Conservation (phyloP, 129 eudicot genomes). For the Flaveria trinervia region DNA sequence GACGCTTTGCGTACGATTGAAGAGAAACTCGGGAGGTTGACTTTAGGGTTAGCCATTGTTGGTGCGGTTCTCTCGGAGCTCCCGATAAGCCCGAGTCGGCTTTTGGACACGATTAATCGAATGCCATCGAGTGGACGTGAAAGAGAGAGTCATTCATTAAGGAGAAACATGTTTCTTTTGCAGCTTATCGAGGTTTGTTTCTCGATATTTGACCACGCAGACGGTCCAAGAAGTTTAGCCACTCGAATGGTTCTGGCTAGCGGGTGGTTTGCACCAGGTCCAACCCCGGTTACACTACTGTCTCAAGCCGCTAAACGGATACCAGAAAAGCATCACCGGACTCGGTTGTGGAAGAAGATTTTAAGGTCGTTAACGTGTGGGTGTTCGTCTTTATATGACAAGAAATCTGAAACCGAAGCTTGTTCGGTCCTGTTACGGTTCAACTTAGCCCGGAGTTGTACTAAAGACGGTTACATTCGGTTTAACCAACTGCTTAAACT, state of each 20-base stretch:
- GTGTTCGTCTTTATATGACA: constrained; percentile 62
- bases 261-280: constrained; percentile 94
- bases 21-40: constrained; percentile 91
- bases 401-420: constrained; percentile 85
- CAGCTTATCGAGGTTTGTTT: constrained; percentile 96
- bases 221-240: constrained; percentile 82
- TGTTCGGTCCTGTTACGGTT: constrained; percentile 76
- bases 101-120: constrained; percentile 84
- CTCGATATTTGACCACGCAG: constrained; percentile 92
- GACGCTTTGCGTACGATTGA: constrained; percentile 82
- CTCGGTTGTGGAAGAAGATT: constrained; percentile 67
- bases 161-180: constrained; percentile 74
- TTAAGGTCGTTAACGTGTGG: constrained; percentile 79
- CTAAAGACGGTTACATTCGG: constrained; percentile 68
- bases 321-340: constrained; percentile 72
- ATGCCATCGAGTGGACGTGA: constrained; percentile 78
- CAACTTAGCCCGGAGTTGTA: constrained; percentile 69
- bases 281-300: constrained; percentile 65
- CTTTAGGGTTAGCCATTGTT: constrained; percentile 87
- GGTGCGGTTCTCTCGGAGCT: constrained; percentile 93
- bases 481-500: constrained; percentile 69
- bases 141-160: constrained; percentile 52
- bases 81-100: constrained; percentile 88
- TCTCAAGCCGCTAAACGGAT: constrained; percentile 78
- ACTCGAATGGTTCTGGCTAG: constrained; percentile 91